Base-by-base conservation (phyloP, 2,329 filamentous ascomycete genomes). In the Ceratocystis variospora region DNA sequence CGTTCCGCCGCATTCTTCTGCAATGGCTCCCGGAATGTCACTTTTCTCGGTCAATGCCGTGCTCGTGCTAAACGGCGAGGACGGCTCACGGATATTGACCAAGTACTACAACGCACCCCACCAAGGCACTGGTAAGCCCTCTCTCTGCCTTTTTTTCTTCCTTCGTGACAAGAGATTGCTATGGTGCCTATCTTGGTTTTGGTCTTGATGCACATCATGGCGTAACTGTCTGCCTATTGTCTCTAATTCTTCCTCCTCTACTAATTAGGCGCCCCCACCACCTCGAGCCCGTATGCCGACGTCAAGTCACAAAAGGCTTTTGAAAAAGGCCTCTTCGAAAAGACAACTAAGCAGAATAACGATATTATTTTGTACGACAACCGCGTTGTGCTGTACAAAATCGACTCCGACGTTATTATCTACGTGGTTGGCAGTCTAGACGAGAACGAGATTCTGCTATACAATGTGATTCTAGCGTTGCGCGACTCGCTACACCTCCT, bases 301-400 rank as follows among this genome's bases (percentile, higher is more conserved):
- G 78, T 94, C 66, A 96, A 96, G 80, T 86, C 95, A 72, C 94
- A 99, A 78, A 96, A 95, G 77, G 83, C 89, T 1, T 99, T 99
- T 73, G 94, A 99, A 77, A 96, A 96, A 79, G 94, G 92, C 5
- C 83, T 99, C 48, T 79, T 96, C 68, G 87, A 96, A 73, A 97
- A 99, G 83, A 97, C 94, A 17, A 87, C 89, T 71, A 99, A 97
- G 81, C 90, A 95, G 79, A 92, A 85, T 15, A 90, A 88, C 72
- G 94, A 97, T 78, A 94, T 99, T 72, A 95, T 99, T 71, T 85
- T 99, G 66, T 97, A 96, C 78, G 94, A 99, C 78, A 95, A 95
- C 79, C 86, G 90, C 72, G 88, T 99, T 69, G 90, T 97, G 66
- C 87, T 97, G 64, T 99, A 96, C 82, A 99, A 99, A 85, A 88